Evolutionary conservation across 2,329 filamentous ascomycete genomes (phyloP), one percentile per base, ranked within the genome.

Genomic region (Ascochyta viciae-villosae): DNA sequence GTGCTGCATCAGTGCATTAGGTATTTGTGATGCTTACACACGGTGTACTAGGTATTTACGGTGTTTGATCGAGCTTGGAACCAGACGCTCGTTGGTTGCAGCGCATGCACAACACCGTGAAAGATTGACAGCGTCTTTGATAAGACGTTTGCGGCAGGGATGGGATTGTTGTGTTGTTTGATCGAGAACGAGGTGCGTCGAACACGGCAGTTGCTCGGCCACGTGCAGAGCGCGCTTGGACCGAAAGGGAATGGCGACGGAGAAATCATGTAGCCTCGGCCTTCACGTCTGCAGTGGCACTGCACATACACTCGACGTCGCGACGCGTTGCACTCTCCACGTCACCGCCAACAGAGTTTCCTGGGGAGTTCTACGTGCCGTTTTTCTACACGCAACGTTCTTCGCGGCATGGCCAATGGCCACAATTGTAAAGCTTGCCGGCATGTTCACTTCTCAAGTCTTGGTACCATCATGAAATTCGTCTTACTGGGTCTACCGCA

Each of bases 121-220:
- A 12, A 40, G 15, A 33, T 40, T 5, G 39, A 40, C 34, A 13
- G n/a, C 19, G 9, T 38, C 24, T 16, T 24, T 29, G 37, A 37
- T 22, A 31, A 33, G 37, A 56, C 27, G 24, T 24, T 16, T 35
- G 24, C 19, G 22, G 53, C 29, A 49, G 34, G 22, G 51, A 48
- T 49, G 24, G 42, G 9, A 24, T 34, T 39, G 10, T 39, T 6
- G 16, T 46, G 31, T 27, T 50, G 19, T 33, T 19, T 54, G 39
- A 54, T 44, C 26, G 40, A 42, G 42, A 41, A 33, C 15, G 29
- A 39, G 12, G 24, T 33, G 43, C 31, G 34, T 23, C 24, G 39
- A 49, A 47, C 24, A 29, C 53, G 53, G 53, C 48, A 48, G 22
- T 43, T 42, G 43, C 19, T 51, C 53, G 53, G 47, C 53, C 47